Conservation (phyloP, 78 protist genomes). For the Planoprotostelium fungivorum region DNA sequence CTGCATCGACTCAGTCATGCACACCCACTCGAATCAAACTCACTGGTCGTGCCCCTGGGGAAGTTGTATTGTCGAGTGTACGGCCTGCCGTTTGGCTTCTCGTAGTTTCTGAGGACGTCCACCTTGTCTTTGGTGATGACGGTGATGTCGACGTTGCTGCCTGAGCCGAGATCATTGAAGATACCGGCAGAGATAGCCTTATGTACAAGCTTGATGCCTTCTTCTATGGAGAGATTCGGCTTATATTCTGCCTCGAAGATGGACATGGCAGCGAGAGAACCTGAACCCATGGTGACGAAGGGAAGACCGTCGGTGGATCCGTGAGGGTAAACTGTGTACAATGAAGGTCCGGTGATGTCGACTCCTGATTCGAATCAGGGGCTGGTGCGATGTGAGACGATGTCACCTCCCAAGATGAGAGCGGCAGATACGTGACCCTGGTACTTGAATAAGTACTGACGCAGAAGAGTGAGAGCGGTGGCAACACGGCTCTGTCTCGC, state of each 20-base stretch:
- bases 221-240: constrained; percentile 76
- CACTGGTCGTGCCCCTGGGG: constrained; percentile 28
- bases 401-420: constrained; percentile 97
- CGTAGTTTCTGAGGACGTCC: constrained; percentile 35
- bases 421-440: constrained; percentile 95
- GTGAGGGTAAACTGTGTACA: constrained; percentile 91
- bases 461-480: constrained; percentile 88
- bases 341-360: constrained; percentile 81
- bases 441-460: constrained; percentile 86
- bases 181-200: constrained; percentile 95
- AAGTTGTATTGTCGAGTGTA: constrained; percentile 29
- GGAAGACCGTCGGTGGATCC: constrained; percentile 93
- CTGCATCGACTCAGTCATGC: background rate
- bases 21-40: background rate
- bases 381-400: constrained; percentile 4
- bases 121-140: constrained; percentile 74
- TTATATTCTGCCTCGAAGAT: constrained; percentile 89
- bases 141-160: constrained; percentile 91
- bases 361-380: background rate
- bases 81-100: constrained; percentile 54
- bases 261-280: constrained; percentile 97
- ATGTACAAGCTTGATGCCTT: constrained; percentile 84
- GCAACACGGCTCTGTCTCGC: constrained; percentile 85
- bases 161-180: constrained; percentile 97
- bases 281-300: constrained; percentile 98